Conservation (phyloP, 2,329 filamentous ascomycete species). For the Botrytis pseudocinerea region DNA sequence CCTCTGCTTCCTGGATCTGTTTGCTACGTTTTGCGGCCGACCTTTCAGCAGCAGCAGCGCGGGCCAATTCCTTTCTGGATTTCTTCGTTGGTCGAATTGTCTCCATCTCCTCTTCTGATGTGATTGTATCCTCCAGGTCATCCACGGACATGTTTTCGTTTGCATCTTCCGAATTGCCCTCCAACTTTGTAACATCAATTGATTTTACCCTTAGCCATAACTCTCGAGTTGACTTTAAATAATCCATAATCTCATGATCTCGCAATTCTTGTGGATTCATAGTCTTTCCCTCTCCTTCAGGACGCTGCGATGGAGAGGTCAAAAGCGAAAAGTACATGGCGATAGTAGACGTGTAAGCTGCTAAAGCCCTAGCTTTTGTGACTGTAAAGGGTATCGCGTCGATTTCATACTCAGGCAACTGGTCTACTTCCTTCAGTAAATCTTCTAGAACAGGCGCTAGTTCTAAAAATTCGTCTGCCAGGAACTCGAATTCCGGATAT, state of each 20-base stretch:
- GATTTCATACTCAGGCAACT: slow-evolving; percentile 31
- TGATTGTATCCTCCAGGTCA: slow-evolving; percentile 37
- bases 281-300: slow-evolving; percentile 54
- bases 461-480: slow-evolving; percentile 66
- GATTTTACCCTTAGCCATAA: slow-evolving; percentile 76
- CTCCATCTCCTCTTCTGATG: slow-evolving; percentile 12
- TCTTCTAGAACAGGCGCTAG: slow-evolving; percentile 59
- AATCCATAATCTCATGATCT: slow-evolving; percentile 89
- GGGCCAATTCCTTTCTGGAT: slow-evolving; percentile 42
- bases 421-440: slow-evolving; percentile 58
- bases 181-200: slow-evolving; percentile 46
- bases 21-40: slow-evolving; percentile 37
- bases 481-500: slow-evolving; percentile 89
- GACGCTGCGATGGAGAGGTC: slow-evolving; percentile 72
- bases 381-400: slow-evolving; percentile 40
- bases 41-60: slow-evolving; percentile 45
- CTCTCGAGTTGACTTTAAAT: slow-evolving; percentile 73
- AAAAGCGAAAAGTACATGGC: slow-evolving; percentile 94
- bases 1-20: slow-evolving; percentile 44
- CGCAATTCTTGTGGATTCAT: slow-evolving; percentile 77
- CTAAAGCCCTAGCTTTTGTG: slow-evolving; percentile 76
- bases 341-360: slow-evolving; percentile 82
- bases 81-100: slow-evolving; percentile 7
- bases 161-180: slow-evolving; percentile 35
- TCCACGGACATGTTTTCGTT: slow-evolving; percentile 34